phyloP scores from a whole-genome alignment of 2,329 filamentous ascomycete genomes.

The Ophiocordyceps unilateralis region DNA sequence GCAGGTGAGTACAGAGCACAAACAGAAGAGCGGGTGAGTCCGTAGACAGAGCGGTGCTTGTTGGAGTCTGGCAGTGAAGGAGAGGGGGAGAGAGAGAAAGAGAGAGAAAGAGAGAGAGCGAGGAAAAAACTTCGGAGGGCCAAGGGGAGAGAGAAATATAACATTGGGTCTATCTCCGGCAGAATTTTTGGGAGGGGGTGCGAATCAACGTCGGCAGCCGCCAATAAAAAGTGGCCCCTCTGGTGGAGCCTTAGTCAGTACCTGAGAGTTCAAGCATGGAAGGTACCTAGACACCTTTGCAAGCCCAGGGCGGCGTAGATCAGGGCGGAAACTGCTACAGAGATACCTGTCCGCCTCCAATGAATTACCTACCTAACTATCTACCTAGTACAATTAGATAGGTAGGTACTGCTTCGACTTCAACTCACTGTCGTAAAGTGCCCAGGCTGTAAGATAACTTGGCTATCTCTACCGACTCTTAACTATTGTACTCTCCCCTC shows the following conservation, averaged over 20 bases:
- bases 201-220: background rate
- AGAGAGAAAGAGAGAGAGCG: background rate
- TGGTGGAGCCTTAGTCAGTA: background rate
- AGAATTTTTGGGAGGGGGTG: background rate
- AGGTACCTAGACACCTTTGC: too few species aligned
- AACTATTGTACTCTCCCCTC: too few species aligned
- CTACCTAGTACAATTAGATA: too few species aligned
- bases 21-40: background rate
- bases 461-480: too few species aligned
- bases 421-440: too few species aligned
- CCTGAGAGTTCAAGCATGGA: background rate
- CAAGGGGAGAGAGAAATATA: background rate
- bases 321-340: background rate
- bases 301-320: background rate
- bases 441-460: too few species aligned
- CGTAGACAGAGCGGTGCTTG: background rate
- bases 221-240: background rate
- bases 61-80: background rate
- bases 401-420: too few species aligned
- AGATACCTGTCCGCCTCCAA: background rate
- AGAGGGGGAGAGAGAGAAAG: background rate
- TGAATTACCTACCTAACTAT: too few species aligned
- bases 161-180: background rate
- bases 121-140: background rate
- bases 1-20: background rate